phyloP scores from a whole-genome alignment of 2,329 filamentous ascomycete species.

The Aspergillus carbonarius region DNA sequence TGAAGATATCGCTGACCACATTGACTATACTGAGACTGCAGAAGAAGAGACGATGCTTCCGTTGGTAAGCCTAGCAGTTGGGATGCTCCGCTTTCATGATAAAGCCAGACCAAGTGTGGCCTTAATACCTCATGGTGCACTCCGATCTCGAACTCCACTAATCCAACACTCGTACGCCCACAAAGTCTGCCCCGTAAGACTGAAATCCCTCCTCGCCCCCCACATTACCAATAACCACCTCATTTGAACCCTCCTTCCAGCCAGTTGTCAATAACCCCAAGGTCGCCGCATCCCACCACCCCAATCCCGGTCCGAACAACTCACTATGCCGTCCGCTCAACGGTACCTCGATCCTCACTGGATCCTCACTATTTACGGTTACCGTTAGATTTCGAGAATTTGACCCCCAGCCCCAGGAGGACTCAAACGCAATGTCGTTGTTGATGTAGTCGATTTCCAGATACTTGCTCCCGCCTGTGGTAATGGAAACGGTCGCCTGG shows the following conservation, averaged over 20 bases:
- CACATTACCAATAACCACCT: slow-evolving; percentile 38
- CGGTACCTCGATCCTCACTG: slow-evolving; percentile 52
- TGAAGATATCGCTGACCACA: too few relatives aligned
- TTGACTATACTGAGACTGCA: too few relatives aligned
- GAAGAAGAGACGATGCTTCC: too few relatives aligned
- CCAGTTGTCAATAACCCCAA: slow-evolving; percentile 48
- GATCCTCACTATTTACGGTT: slow-evolving; percentile 44
- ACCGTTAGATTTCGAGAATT: slow-evolving; percentile 55
- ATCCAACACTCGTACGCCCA: slow-evolving; percentile 33
- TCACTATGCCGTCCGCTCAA: slow-evolving; percentile 41
- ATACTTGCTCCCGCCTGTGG: slow-evolving; percentile 37
- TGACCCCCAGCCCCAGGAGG: slow-evolving; percentile 45
- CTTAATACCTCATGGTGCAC: not conserved
- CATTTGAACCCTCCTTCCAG: slow-evolving; percentile 44
- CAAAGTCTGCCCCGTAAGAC: slow-evolving; percentile 36
- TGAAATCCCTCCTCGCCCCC: slow-evolving; percentile 27
- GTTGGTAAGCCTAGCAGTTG: too few relatives aligned
- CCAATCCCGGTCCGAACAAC: slow-evolving; percentile 42
- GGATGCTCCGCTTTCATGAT: too few relatives aligned
- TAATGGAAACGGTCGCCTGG: slow-evolving; percentile 37
- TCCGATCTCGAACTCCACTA: not conserved
- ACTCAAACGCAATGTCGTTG: slow-evolving; percentile 50
- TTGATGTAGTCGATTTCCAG: slow-evolving; percentile 54
- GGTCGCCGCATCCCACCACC: slow-evolving; percentile 53
- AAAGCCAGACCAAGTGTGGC: too few relatives aligned